Evolutionary conservation across 2,329 filamentous ascomycete genomes (phyloP).

Genomic region (Metarhizium humberi): DNA sequence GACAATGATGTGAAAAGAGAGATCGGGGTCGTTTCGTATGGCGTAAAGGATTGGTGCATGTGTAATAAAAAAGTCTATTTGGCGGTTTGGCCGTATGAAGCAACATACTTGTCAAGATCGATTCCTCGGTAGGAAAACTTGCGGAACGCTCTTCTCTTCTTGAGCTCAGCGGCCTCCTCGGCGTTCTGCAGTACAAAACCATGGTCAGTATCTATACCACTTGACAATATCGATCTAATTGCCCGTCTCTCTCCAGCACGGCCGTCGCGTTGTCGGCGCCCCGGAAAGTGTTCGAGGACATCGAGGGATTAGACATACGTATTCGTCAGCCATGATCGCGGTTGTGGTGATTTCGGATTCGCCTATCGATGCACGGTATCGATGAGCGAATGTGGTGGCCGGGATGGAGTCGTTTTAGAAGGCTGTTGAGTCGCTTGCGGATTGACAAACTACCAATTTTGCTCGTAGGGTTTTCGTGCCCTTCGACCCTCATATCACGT

Average conservation of each 20-base stretch:
- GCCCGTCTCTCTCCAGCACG: neutral
- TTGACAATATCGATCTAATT: neutral
- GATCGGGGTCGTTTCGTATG: neutral
- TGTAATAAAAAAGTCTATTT: neutral
- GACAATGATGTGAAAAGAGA: neutral
- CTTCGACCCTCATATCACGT: constrained; percentile 26
- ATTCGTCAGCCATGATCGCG: constrained; percentile 80
- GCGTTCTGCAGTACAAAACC: constrained; percentile 57
- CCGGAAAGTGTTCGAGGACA: constrained; percentile 16
- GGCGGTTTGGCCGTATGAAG: neutral
- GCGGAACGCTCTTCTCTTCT: constrained; percentile 99
- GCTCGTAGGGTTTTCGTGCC: constrained; percentile 31
- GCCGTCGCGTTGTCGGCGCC: constrained; percentile 12
- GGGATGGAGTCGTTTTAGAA: constrained; percentile 25
- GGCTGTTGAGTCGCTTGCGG: constrained; percentile 18
- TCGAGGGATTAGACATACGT: constrained; percentile 52
- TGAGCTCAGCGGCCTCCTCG: constrained; percentile 97
- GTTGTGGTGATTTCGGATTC: constrained; percentile 33
- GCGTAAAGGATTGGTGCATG: constrained; percentile 1
- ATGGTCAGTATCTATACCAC: constrained; percentile 17
- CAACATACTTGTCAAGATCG: constrained; percentile 94
- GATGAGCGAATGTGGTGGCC: constrained; percentile 32
- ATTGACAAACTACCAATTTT: constrained; percentile 21
- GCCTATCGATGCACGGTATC: constrained; percentile 33
- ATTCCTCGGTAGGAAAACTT: constrained; percentile 99